phyloP scores from a whole-genome alignment of 2,329 filamentous ascomycete genomes.

The Exserohilum rostratum region DNA sequence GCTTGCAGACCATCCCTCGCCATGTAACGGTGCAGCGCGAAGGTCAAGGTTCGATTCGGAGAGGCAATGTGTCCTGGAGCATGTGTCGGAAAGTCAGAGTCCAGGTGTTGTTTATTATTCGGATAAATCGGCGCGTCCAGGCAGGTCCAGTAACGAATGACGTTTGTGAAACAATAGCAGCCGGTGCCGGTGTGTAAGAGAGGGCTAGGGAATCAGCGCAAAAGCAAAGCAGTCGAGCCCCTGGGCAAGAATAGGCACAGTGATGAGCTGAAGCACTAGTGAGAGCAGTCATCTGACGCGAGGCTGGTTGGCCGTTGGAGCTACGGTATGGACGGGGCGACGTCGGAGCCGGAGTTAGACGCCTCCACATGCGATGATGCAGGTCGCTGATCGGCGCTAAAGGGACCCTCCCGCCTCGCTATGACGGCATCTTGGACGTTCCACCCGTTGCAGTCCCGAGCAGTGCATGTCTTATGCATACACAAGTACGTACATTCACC shows the following conservation, averaged over 20 bases:
- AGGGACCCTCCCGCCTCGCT: conserved; percentile 12
- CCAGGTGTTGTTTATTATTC: conserved; percentile 5
- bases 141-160: conserved; percentile 19
- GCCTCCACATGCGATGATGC: conserved; percentile 23
- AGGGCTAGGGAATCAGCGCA: background rate
- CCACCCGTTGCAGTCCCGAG: background rate
- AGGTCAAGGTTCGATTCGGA: background rate
- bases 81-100: conserved; percentile 1
- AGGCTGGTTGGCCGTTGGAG: conserved; percentile 12
- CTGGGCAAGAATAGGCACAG: background rate
- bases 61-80: background rate
- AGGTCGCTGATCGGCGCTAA: conserved; percentile 15
- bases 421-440: conserved; percentile 28
- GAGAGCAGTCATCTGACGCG: conserved; percentile 8
- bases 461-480: background rate
- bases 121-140: conserved; percentile 15
- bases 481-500: background rate
- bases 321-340: conserved; percentile 5
- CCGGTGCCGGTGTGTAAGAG: background rate
- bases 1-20: conserved; percentile 23
- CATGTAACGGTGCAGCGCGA: conserved; percentile 1
- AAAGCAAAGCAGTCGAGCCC: background rate
- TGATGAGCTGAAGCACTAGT: conserved; percentile 3
- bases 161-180: conserved; percentile 8
- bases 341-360: conserved; percentile 17